Evolutionary conservation across 2,329 filamentous ascomycete genomes (phyloP), one percentile per base, ranked within the genome.

Genomic region (Claviceps cyperi): DNA sequence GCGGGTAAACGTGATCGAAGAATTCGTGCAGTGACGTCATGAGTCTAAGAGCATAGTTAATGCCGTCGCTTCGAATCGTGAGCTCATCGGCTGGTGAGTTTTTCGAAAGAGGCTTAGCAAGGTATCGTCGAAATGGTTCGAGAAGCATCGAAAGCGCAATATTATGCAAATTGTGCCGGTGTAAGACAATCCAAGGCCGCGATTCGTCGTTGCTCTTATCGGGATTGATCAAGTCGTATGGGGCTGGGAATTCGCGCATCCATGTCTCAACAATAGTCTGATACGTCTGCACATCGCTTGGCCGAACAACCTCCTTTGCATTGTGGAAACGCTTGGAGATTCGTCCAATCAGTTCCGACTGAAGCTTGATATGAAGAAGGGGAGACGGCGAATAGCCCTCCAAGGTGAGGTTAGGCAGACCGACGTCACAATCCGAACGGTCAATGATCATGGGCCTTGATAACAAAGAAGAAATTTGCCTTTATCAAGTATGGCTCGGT

Each of bases 111-210:
- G 59, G 55, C 43, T 63, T 66, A 2, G 68, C 68, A n/a, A 77
- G 64, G 53, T 66, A 74, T 1, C 64, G 57, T 50, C 74, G 70
- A 11, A 75, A 57, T 8, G 72, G 69, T 43, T 71, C 62, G 1
- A 76, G 60, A 49, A 70, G 65, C 52, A 71, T 69, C 50, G 72
- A 66, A 46, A 70, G 68, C 9, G 66, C 63, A 52, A 71, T 67
- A 15, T 64, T 68, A 46, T 72, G 68, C 3, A 76, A 54, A 50
- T 72, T 67, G 44, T 64, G 62, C 7, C 74, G 68, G 47, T 77
- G 73, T 35, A 71, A 61, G 2, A 66, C 58, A 17, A 74, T 66
- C 58, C 72, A 74, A 0, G 64, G 63, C 51, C 69, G 61, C 4
- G 59, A 54, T 4, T 56, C 53, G 51, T 77, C 73, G 41, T 67